A percentile compares a stretch with the other conserved stretches of the same genome.
Conservation (phyloP, 441 rosid genomes). For the Geranium incanum region DNA sequence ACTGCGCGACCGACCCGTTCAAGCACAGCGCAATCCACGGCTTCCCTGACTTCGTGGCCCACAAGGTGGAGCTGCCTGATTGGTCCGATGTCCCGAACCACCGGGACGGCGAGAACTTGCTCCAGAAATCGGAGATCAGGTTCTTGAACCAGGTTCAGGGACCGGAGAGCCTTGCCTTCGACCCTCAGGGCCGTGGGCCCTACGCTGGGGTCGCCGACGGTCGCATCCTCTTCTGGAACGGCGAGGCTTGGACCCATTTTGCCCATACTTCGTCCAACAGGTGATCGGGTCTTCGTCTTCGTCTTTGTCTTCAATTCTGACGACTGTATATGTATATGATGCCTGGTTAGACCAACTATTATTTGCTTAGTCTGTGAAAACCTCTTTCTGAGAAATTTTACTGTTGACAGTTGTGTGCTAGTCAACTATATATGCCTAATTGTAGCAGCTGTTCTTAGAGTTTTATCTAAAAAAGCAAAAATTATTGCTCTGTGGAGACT, state of each 20-base stretch:
- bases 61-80: constrained; percentile 36
- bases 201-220: constrained; percentile 92
- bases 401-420: too few species aligned
- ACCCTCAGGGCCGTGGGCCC: constrained; percentile 79
- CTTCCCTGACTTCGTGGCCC: constrained; percentile 53
- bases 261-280: constrained; percentile 69
- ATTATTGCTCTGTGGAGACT: too few species aligned
- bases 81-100: constrained; percentile 41
- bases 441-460: too few species aligned
- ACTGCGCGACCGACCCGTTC: constrained; percentile 70
- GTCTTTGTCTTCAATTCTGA: not conserved
- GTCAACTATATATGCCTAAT: too few species aligned
- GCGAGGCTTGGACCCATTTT: constrained; percentile 60
- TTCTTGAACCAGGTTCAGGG: constrained; percentile 73
- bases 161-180: constrained; percentile 84
- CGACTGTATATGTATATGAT: too few species aligned
- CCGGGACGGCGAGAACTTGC: constrained; percentile 43
- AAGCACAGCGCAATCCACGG: constrained; percentile 56
- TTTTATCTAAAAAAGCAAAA: too few species aligned
- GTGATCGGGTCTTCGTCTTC: constrained; percentile 22
- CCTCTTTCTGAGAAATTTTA: too few species aligned
- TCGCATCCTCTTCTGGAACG: constrained; percentile 66
- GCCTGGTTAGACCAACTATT: too few species aligned
- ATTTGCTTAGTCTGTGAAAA: too few species aligned
- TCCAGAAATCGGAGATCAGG: constrained; percentile 67